Evolutionary conservation across 139 green algal species (phyloP).

Genomic region (Chlamydomonas applanata): DNA sequence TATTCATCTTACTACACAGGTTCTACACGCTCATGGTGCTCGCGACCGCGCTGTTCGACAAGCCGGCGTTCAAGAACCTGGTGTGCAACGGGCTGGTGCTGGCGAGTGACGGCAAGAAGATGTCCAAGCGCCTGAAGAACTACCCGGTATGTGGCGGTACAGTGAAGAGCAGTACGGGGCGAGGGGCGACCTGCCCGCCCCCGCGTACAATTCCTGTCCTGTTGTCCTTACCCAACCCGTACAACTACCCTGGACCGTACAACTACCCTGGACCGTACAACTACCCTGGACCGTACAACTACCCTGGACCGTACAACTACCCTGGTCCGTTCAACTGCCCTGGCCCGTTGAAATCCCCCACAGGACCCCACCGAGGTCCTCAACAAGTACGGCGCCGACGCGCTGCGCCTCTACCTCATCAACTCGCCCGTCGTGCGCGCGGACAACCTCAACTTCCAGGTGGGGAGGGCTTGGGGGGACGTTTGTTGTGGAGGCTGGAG

Average conservation of each 20-base stretch:
- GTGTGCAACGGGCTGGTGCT: slow-evolving; percentile 98
- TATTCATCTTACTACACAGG: slow-evolving; percentile 37
- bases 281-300: too few relatives aligned
- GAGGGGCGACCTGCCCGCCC: too few relatives aligned
- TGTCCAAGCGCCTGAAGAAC: slow-evolving; percentile 99
- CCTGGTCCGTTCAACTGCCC: too few relatives aligned
- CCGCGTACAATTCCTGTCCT: too few relatives aligned
- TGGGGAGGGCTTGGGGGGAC: background rate
- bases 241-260: too few relatives aligned
- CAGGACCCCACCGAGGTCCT: slow-evolving; percentile 84
- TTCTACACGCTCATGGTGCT: slow-evolving; percentile 99
- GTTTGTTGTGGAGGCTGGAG: too few relatives aligned
- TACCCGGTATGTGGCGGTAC: slow-evolving; percentile 80
- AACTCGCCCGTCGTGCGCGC: slow-evolving; percentile 93
- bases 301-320: too few relatives aligned
- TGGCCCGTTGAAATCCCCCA: background rate
- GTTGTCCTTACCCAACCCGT: too few relatives aligned
- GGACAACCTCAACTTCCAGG: slow-evolving; percentile 40
- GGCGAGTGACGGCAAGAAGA: slow-evolving; percentile 98
- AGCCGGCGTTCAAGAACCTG: slow-evolving; percentile 97
- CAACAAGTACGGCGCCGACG: slow-evolving; percentile 91
- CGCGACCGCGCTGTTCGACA: slow-evolving; percentile 96
- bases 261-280: too few relatives aligned
- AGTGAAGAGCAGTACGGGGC: too few relatives aligned
- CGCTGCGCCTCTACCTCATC: slow-evolving; percentile 97